A percentile compares a stretch with the other conserved stretches of the same genome.
Conservation (phyloP, 1,139 yeast species). For the Zygoascus meyerae region DNA sequence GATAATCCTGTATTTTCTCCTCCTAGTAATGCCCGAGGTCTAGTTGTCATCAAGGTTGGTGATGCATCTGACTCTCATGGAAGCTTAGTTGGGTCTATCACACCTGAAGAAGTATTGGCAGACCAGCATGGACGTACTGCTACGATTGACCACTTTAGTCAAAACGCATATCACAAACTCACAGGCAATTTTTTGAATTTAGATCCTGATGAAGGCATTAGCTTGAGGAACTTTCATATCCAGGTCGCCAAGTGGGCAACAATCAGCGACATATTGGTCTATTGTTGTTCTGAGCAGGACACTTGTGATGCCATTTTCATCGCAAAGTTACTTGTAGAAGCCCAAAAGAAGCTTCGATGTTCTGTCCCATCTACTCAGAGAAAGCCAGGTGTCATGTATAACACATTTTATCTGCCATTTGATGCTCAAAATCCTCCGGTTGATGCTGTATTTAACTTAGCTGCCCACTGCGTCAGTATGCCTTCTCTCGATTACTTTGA, state of each 20-base stretch:
- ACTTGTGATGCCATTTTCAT: conserved; percentile 19
- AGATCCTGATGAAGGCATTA: conserved; percentile 61
- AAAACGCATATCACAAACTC: background rate
- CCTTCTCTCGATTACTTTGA: conserved; percentile 5
- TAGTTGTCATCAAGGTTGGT: conserved; percentile 36
- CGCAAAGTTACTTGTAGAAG: conserved; percentile 23
- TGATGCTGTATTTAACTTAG: conserved; percentile 20
- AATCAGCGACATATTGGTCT: conserved; percentile 64
- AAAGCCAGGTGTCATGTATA: conserved; percentile 8
- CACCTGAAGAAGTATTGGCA: conserved; percentile 51
- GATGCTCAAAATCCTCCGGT: conserved; percentile 19
- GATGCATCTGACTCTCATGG: conserved; percentile 38
- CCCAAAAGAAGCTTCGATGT: conserved; percentile 24
- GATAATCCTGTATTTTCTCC: conserved; percentile 14
- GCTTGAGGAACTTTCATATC: conserved; percentile 68
- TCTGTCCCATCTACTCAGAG: background rate
- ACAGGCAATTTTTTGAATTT: conserved; percentile 29
- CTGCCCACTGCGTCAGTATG: conserved; percentile 8
- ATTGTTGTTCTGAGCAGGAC: conserved; percentile 37
- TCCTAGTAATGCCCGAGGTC: conserved; percentile 27
- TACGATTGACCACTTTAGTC: background rate
- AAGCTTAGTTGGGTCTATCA: conserved; percentile 57
- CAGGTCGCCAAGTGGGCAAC: conserved; percentile 68
- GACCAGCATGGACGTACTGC: background rate
- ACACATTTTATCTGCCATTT: conserved; percentile 17